A percentile compares a stretch with the other conserved stretches of the same genome.
These are phyloP conservation scores for Scutellaria barbata DNA, from an alignment of 257 asterid genomes.

Conservation along the genomic window DNA sequence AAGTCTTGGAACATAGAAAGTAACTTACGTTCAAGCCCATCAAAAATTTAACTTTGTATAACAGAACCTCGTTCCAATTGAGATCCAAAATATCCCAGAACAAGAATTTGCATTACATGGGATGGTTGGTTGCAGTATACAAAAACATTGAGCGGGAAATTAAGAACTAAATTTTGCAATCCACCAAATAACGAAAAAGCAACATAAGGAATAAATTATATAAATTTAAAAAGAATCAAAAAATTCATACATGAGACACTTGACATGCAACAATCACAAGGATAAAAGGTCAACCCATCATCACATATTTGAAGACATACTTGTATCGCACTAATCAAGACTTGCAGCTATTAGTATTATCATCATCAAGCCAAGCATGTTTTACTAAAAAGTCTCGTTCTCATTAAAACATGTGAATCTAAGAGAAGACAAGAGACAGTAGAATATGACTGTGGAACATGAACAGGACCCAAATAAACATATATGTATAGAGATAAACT, in stretches of 20 bases:
- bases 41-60: slow-evolving; percentile 62
- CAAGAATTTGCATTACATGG: slow-evolving; percentile 36
- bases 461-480: no score
- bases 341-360: slow-evolving; percentile 6
- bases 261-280: slow-evolving; percentile 15
- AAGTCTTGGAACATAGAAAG: slow-evolving; percentile 70
- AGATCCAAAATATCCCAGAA: slow-evolving; percentile 62
- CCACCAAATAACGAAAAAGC: slow-evolving; percentile 14
- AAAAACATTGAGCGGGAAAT: slow-evolving; percentile 21
- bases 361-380: slow-evolving; percentile 28
- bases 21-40: slow-evolving; percentile 50
- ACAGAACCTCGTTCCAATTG: slow-evolving; percentile 54
- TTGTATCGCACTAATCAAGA: slow-evolving; percentile 10
- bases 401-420: slow-evolving; percentile 4
- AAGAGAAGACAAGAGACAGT: slow-evolving; percentile 18
- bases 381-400: not conserved
- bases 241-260: slow-evolving; percentile 16
- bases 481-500: no score
- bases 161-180: slow-evolving; percentile 27
- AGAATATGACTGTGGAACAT: no score
- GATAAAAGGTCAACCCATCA: not conserved
- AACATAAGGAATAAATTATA: slow-evolving; percentile 1
- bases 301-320: not conserved
- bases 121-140: no score
- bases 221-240: not conserved